Evolutionary conservation across 805 yeast genomes (phyloP).

Genomic region (Yamadazyma sp.): DNA sequence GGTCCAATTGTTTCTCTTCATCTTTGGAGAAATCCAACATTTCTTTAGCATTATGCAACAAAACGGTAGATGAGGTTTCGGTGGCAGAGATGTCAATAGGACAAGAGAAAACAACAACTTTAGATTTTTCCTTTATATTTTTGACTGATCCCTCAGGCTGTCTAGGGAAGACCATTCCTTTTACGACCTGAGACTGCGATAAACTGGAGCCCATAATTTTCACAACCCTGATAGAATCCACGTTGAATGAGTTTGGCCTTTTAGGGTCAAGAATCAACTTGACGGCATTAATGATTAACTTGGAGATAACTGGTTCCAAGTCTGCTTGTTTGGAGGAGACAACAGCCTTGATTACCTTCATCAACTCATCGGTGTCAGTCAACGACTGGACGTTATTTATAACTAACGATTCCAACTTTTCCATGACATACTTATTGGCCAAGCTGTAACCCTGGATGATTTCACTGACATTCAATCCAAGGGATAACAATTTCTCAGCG

Average conservation of each 20-base stretch:
- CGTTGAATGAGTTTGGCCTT: conserved; percentile 70
- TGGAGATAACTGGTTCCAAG: conserved; percentile 71
- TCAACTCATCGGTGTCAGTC: conserved; percentile 52
- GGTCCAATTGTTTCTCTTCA: conserved; percentile 91
- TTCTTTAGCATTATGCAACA: conserved; percentile 93
- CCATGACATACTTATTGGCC: conserved; percentile 75
- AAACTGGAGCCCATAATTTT: conserved; percentile 93
- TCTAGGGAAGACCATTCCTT: conserved; percentile 97
- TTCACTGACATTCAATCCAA: conserved; percentile 90
- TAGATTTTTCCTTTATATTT: conserved; percentile 57
- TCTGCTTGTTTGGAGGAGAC: conserved; percentile 94
- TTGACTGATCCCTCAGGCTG: conserved; percentile 94
- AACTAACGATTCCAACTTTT: conserved; percentile 64
- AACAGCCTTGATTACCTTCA: conserved; percentile 79
- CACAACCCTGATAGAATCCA: conserved; percentile 92
- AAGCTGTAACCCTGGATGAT: conserved; percentile 88
- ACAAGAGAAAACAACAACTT: conserved; percentile 90
- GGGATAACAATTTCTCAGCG: conserved; percentile 78
- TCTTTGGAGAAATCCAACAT: conserved; percentile 96
- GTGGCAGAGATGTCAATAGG: conserved; percentile 94
- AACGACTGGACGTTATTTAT: conserved; percentile 63
- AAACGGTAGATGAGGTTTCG: conserved; percentile 97
- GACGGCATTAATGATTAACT: conserved; percentile 82
- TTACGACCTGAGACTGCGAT: conserved; percentile 70
- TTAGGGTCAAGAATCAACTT: conserved; percentile 68